phyloP scores from a whole-genome alignment of 2,329 filamentous ascomycete genomes.

The Xylariaceae sp. region DNA sequence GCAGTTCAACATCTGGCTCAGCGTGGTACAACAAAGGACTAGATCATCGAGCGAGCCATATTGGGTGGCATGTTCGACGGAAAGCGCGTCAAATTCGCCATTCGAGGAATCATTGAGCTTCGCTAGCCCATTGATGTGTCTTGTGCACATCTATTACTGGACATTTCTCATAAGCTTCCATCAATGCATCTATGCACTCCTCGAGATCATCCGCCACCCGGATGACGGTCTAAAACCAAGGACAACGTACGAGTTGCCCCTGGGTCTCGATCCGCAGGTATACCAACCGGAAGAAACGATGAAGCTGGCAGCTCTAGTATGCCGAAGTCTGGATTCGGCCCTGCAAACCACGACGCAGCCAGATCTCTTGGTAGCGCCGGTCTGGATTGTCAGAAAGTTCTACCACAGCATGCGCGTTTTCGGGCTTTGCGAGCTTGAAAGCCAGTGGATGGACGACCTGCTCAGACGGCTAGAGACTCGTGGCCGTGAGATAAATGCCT shows the following conservation, averaged over 20 bases:
- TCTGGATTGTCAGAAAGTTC: slow-evolving; percentile 27
- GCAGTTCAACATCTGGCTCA: slow-evolving; percentile 46
- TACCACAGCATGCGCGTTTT: slow-evolving; percentile 23
- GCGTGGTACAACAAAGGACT: slow-evolving; percentile 21
- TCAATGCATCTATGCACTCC: slow-evolving; percentile 43
- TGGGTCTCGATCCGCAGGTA: slow-evolving; percentile 37
- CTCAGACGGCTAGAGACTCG: slow-evolving; percentile 22
- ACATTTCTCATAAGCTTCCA: slow-evolving; percentile 45
- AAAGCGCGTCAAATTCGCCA: slow-evolving; percentile 33
- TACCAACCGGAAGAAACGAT: slow-evolving; percentile 40
- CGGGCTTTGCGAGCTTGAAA: slow-evolving; percentile 26
- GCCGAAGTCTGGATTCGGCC: slow-evolving; percentile 46
- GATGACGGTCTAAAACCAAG: slow-evolving; percentile 37
- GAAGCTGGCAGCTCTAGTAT: slow-evolving; percentile 45
- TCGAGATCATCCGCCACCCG: slow-evolving; percentile 41
- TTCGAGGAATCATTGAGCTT: slow-evolving; percentile 45
- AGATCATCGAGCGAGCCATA: slow-evolving; percentile 31
- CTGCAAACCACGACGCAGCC: slow-evolving; percentile 36
- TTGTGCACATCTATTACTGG: slow-evolving; percentile 52
- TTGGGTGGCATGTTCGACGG: slow-evolving; percentile 35
- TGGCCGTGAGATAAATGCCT: slow-evolving; percentile 19
- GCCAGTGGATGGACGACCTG: slow-evolving; percentile 27
- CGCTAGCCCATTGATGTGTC: slow-evolving; percentile 39
- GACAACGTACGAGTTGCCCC: slow-evolving; percentile 37
- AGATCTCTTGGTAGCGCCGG: slow-evolving; percentile 28